Evolutionary conservation across 805 yeast genomes (phyloP).

Genomic region (Saturnispora bothae): DNA sequence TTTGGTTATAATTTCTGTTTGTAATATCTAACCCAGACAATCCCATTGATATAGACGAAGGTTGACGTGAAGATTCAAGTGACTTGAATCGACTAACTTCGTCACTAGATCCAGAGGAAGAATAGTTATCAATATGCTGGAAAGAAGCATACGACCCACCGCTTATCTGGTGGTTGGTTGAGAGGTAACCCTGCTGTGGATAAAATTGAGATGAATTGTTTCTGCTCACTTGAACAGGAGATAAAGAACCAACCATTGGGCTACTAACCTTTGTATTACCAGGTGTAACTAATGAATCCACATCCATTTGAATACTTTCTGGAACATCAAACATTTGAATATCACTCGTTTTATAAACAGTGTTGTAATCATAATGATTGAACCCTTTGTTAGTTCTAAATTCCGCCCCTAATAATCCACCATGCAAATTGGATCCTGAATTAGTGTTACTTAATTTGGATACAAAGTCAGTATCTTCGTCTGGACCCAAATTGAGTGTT

Average conservation of each 20-base stretch:
- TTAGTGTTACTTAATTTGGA: slow-evolving; percentile 30
- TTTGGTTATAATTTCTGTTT: background rate
- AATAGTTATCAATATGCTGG: slow-evolving; percentile 5
- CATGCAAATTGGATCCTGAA: background rate
- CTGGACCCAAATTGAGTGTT: slow-evolving; percentile 63
- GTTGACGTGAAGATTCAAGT: background rate
- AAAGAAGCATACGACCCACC: background rate
- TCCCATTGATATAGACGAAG: slow-evolving; percentile 19
- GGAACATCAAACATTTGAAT: slow-evolving; percentile 30
- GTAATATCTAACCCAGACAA: slow-evolving; percentile 24
- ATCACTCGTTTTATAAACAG: slow-evolving; percentile 42
- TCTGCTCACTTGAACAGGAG: too few relatives aligned
- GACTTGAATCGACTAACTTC: background rate
- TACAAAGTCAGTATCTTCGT: slow-evolving; percentile 52
- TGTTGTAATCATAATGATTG: slow-evolving; percentile 69
- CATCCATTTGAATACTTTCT: slow-evolving; percentile 31
- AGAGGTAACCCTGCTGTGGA: too few relatives aligned
- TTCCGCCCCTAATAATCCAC: too few relatives aligned
- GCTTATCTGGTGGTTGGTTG: background rate
- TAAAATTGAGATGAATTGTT: too few relatives aligned
- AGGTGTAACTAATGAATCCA: slow-evolving; percentile 13
- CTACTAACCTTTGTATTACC: too few relatives aligned
- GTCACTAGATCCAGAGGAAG: background rate
- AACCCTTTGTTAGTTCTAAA: slow-evolving; percentile 56
- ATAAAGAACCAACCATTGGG: too few relatives aligned